Percentiles rank a stretch among this genome's conserved stretches.
Evolutionary conservation across 2,329 filamentous ascomycete genomes (phyloP).

Genomic region (Allantophomopsis cytisporea): DNA sequence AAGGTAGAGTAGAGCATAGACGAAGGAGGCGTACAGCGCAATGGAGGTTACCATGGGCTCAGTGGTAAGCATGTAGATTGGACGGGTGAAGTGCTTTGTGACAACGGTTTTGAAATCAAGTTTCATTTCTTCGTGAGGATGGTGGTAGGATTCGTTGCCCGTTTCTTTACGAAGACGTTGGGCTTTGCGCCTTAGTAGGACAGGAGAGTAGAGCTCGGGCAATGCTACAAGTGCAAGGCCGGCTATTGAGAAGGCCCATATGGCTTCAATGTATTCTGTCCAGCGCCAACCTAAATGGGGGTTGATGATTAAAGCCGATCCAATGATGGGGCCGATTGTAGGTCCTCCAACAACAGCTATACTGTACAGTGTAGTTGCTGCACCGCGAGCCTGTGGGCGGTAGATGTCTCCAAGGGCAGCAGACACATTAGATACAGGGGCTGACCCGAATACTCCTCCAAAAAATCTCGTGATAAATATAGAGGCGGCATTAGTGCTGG

Average conservation of each 20-base stretch:
- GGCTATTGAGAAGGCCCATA: slow-evolving; percentile 27
- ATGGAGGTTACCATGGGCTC: slow-evolving; percentile 53
- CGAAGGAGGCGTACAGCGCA: slow-evolving; percentile 57
- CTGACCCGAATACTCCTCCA: slow-evolving; percentile 46
- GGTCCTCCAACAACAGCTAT: slow-evolving; percentile 55
- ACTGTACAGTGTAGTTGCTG: slow-evolving; percentile 51
- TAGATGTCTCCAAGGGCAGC: slow-evolving; percentile 51
- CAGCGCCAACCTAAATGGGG: slow-evolving; percentile 24
- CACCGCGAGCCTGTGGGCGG: slow-evolving; percentile 32
- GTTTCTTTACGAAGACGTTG: slow-evolving; percentile 19
- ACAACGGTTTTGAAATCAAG: slow-evolving; percentile 12
- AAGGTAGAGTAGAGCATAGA: slow-evolving; percentile 58
- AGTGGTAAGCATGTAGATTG: slow-evolving; percentile 33
- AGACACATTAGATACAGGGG: slow-evolving; percentile 46
- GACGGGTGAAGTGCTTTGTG: slow-evolving; percentile 16
- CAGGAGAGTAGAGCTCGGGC: slow-evolving; percentile 29
- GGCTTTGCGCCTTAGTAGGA: slow-evolving; percentile 25
- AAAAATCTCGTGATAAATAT: slow-evolving; percentile 56
- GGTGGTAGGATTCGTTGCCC: slow-evolving; percentile 10
- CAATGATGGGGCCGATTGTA: slow-evolving; percentile 18
- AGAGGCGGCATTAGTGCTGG: slow-evolving; percentile 39
- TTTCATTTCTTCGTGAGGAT: slow-evolving; percentile 14
- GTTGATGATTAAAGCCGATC: slow-evolving; percentile 14
- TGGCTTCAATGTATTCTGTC: slow-evolving; percentile 22
- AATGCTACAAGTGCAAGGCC: slow-evolving; percentile 24